Conservation (phyloP, 2,329 filamentous ascomycete genomes). For the Amesomyces nigricolor region DNA sequence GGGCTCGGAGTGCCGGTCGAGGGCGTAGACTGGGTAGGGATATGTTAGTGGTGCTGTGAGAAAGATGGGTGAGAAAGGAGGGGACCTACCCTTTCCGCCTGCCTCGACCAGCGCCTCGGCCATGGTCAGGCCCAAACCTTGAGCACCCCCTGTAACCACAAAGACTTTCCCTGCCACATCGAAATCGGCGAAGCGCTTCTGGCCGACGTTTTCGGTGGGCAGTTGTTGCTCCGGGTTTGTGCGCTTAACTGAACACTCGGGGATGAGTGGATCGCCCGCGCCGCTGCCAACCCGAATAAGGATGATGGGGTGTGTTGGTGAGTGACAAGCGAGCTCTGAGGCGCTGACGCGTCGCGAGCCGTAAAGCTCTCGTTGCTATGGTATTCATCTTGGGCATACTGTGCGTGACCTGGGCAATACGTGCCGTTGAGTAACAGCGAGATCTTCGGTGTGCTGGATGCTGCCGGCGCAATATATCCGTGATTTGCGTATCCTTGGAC, state of each 20-base stretch:
- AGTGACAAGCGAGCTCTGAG: not conserved
- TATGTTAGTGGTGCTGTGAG: too few relatives aligned
- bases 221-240: slow-evolving; percentile 1
- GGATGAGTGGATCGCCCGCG: slow-evolving; percentile 1
- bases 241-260: not conserved
- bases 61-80: too few relatives aligned
- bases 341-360: slow-evolving; percentile 4
- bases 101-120: slow-evolving; percentile 75
- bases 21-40: too few relatives aligned
- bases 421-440: not conserved
- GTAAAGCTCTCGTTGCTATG: slow-evolving; percentile 8
- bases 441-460: too few relatives aligned
- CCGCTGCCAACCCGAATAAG: not conserved
- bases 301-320: not conserved
- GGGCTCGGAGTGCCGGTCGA: slow-evolving; percentile 57
- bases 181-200: slow-evolving; percentile 12
- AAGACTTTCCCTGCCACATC: slow-evolving; percentile 44
- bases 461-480: not conserved
- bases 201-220: slow-evolving; percentile 2
- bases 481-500: not conserved
- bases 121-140: slow-evolving; percentile 72
- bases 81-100: slow-evolving; percentile 49
- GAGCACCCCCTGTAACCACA: slow-evolving; percentile 69
- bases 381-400: slow-evolving; percentile 7
- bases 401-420: not conserved